Conservation (phyloP, 208 protist species). For the Lotmaria passim region DNA sequence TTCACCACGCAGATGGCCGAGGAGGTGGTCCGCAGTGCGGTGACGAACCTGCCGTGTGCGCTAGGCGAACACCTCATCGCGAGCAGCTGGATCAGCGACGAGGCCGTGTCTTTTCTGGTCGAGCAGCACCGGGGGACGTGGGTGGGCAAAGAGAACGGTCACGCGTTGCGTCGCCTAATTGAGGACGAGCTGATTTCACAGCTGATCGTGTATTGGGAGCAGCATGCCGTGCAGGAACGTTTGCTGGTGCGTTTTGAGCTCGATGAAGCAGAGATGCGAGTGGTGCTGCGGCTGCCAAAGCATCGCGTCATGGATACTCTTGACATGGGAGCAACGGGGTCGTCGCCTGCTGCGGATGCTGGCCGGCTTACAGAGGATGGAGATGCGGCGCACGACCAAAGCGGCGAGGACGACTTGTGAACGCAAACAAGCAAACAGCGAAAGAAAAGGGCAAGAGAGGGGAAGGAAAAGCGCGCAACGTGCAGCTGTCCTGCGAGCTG, state of each 20-base stretch:
- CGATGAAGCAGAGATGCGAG: slow-evolving; percentile 22
- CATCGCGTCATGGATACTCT: neutral
- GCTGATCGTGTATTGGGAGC: slow-evolving; percentile 50
- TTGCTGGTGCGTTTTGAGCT: slow-evolving; percentile 29
- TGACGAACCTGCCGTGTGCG: slow-evolving; percentile 55
- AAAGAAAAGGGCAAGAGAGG: no score
- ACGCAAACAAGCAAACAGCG: no score
- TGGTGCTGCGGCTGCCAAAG: slow-evolving; percentile 19
- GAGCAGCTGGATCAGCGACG: slow-evolving; percentile 57
- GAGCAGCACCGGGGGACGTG: slow-evolving; percentile 48
- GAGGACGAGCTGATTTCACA: slow-evolving; percentile 68
- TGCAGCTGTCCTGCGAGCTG: no score
- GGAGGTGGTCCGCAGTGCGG: slow-evolving; percentile 54
- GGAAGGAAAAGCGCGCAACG: no score
- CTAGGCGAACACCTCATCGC: slow-evolving; percentile 33
- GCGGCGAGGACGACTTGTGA: neutral
- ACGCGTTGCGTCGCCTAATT: slow-evolving; percentile 58
- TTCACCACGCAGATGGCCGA: slow-evolving; percentile 54
- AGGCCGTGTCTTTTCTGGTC: slow-evolving; percentile 64
- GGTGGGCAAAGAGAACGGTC: slow-evolving; percentile 72
- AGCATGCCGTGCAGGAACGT: slow-evolving; percentile 21
- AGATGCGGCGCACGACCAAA: neutral
- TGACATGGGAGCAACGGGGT: neutral
- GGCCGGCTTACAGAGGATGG: neutral
- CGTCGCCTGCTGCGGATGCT: neutral